Evolutionary conservation across 495 filamentous ascomycete genomes (phyloP).

Genomic region (Aspergillus affinis): DNA sequence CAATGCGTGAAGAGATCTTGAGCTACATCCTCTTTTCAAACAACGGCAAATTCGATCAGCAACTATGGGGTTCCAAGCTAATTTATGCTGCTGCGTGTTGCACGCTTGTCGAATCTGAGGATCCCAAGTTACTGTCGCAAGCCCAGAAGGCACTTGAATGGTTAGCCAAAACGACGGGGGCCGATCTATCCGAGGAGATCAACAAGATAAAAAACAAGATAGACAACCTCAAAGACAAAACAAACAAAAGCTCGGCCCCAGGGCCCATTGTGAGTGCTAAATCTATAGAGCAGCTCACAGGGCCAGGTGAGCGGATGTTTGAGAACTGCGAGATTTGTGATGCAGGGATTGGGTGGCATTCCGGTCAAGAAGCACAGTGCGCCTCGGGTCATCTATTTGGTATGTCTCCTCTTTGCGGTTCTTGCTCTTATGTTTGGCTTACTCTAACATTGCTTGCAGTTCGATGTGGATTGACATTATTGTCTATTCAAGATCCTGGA

Average conservation of each 20-base stretch:
- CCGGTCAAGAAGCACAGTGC: constrained; percentile 42
- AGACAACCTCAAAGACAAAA: constrained; percentile 22
- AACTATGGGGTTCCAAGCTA: constrained; percentile 27
- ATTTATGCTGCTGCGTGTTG: constrained; percentile 42
- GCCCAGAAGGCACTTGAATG: constrained; percentile 31
- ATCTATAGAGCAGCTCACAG: constrained; percentile 22
- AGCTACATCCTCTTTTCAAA: constrained; percentile 30
- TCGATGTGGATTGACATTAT: constrained; percentile 55
- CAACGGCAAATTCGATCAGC: constrained; percentile 11
- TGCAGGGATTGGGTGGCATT: constrained; percentile 39
- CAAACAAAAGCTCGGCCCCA: constrained; percentile 25
- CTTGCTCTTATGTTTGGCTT: not conserved
- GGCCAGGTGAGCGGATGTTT: constrained; percentile 29
- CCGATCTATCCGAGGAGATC: constrained; percentile 36
- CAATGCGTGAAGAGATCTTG: constrained; percentile 28
- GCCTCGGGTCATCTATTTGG: constrained; percentile 50
- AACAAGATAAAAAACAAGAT: constrained; percentile 17
- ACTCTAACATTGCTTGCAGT: constrained; percentile 27
- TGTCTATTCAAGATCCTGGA: constrained; percentile 55
- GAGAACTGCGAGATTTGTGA: constrained; percentile 52
- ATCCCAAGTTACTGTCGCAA: constrained; percentile 24
- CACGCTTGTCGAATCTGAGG: constrained; percentile 32
- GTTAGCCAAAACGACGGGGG: constrained; percentile 26
- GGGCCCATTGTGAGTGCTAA: constrained; percentile 25
- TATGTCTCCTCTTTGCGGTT: constrained; percentile 21